Evolutionary conservation across 495 filamentous ascomycete species (phyloP).

Genomic region (Aspergillus asperescens): DNA sequence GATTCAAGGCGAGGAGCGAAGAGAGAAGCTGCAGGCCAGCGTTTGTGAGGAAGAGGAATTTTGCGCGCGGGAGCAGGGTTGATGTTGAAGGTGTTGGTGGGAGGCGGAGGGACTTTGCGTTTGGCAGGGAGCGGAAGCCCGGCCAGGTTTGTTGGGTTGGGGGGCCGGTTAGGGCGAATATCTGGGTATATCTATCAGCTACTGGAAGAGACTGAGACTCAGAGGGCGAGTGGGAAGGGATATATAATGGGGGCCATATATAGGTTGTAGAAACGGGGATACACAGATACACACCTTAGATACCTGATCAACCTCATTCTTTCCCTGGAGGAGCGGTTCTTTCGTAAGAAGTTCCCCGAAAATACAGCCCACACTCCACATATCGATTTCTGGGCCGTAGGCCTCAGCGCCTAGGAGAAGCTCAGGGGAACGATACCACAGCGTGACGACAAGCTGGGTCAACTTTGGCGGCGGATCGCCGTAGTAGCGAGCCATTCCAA

Average conservation of each 20-base stretch:
- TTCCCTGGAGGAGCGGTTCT: conserved; percentile 81
- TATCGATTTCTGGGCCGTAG: conserved; percentile 77
- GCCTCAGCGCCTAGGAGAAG: conserved; percentile 74
- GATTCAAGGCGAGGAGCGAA: conserved; percentile 69
- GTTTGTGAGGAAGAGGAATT: conserved; percentile 75
- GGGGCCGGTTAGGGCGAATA: conserved; percentile 87
- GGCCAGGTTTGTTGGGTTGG: conserved; percentile 86
- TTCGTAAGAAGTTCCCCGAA: conserved; percentile 87
- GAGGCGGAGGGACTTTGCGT: conserved; percentile 78
- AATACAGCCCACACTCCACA: conserved; percentile 96
- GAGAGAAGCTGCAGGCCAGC: conserved; percentile 67
- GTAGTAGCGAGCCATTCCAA: conserved; percentile 92
- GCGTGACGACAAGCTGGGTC: conserved; percentile 90
- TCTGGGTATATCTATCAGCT: conserved; percentile 38
- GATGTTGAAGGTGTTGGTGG: conserved; percentile 45
- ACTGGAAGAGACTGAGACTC: conserved; percentile 18
- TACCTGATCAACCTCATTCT: conserved; percentile 88
- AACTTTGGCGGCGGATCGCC: conserved; percentile 77
- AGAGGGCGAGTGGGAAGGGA: too few relatives aligned
- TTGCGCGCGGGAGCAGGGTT: conserved; percentile 50
- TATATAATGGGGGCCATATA: too few relatives aligned
- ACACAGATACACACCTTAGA: conserved; percentile 40
- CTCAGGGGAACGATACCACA: conserved; percentile 95
- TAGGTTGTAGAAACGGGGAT: neutral
- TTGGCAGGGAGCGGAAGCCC: conserved; percentile 78